Evolutionary conservation across 23 red algal species (phyloP).

Genomic region (Gracilaria domingensis): DNA sequence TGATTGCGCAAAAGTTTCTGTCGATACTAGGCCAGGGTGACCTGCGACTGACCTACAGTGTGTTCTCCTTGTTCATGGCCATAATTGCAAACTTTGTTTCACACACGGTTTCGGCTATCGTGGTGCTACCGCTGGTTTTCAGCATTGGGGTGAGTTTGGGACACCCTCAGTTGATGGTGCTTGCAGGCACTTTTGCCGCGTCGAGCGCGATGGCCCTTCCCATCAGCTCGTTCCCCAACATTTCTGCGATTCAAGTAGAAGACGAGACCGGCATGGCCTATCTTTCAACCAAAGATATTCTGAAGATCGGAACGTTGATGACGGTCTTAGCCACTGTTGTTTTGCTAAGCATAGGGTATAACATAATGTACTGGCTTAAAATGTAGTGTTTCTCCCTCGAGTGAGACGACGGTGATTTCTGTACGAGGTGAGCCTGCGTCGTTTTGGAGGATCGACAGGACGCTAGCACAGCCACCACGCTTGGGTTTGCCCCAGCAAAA

Average conservation of each 20-base stretch:
- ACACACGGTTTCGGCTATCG: conserved; percentile 95
- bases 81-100: conserved; percentile 78
- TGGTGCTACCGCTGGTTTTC: conserved; percentile 88
- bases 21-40: conserved; percentile 20
- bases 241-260: conserved; percentile 81
- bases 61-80: conserved; percentile 87
- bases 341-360: conserved; percentile 61
- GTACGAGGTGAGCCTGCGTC: neutral
- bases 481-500: too few relatives aligned
- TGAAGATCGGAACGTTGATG: conserved; percentile 73
- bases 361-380: conserved; percentile 27
- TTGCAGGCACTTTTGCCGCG: conserved; percentile 93
- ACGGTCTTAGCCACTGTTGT: conserved; percentile 67
- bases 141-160: conserved; percentile 88
- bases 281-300: conserved; percentile 77
- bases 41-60: conserved; percentile 69
- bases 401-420: neutral
- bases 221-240: conserved; percentile 93
- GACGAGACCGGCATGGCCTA: conserved; percentile 88
- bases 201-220: conserved; percentile 95
- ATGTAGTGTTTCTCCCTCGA: neutral
- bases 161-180: conserved; percentile 88
- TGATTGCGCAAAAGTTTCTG: conserved; percentile 70
- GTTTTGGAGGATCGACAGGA: too few relatives aligned
- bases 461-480: too few relatives aligned